Base-by-base conservation (phyloP, 73 alveolate genomes). In the Loxodes magnus region DNA sequence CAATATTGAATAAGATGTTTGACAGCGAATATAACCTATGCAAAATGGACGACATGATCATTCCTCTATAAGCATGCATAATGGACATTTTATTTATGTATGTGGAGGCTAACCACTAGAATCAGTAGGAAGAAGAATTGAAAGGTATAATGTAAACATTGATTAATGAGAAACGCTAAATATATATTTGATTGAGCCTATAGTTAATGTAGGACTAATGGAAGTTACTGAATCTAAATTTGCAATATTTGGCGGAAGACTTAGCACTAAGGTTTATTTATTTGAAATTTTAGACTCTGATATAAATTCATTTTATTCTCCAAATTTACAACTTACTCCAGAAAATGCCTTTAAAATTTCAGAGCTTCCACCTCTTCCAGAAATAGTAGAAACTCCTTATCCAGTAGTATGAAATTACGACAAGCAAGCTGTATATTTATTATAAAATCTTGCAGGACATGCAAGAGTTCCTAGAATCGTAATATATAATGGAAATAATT, bases 81-180 rank as follows among this genome's bases (percentile, higher is more conserved):
- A 15, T 2, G 53, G 21, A 19, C 14, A 39, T n/a, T 39, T 9
- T 39, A 9, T 39, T n/a, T 39, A 15, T 39, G 53, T 39, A 0
- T 10, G 14, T 15, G 53, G 53, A 39, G 53, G 53, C 10, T 39
- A 15, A 1, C 53, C 53, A 0, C 53, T 17, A 19, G 53, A 39
- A 9, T 7, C 9, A 10, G 53, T 39, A 9, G 53, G 53, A 2
- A 39, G 12, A 9, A 15, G 37, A 7, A 10, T 39, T 39, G 53
- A 39, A 15, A 39, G 53, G 15, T 39, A 9, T 39, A 7, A 2
- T 15, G 7, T 39, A 17, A 30, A n/a, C 12, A 19, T 9, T 17
- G 53, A 39, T 2, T 7, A 39, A 1, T 39, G 53, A 2, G 53
- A 39, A 15, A 15, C 33, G 14, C 10, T 39, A 9, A 15, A n/a